Evolutionary conservation across 768 basidiomycete genomes (phyloP).

Genomic region (Pulveroboletus sp.): DNA sequence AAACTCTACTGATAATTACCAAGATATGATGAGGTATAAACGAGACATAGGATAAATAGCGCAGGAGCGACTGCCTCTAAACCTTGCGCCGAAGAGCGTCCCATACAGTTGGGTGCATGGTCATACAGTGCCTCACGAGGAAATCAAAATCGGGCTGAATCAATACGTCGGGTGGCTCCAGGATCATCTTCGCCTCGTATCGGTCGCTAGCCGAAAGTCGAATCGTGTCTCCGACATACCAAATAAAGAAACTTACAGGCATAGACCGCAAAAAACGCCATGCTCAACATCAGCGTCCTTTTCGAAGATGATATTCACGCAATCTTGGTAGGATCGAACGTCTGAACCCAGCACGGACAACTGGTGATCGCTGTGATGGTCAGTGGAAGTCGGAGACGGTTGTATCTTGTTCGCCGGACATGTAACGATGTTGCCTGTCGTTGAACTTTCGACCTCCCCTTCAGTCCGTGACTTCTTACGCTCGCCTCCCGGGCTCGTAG

Average conservation of each 20-base stretch:
- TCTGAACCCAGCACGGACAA: conserved; percentile 2
- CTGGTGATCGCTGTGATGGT: neutral
- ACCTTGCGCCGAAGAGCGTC: conserved; percentile 31
- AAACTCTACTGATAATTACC: conserved; percentile 13
- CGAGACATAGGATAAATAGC: conserved; percentile 8
- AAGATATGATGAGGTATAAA: conserved; percentile 10
- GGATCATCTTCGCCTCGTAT: conserved; percentile 22
- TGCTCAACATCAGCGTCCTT: conserved; percentile 27
- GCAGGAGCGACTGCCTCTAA: neutral
- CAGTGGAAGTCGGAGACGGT: neutral
- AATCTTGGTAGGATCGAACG: conserved; percentile 39
- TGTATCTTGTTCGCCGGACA: neutral
- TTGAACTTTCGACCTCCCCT: neutral
- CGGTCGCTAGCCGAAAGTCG: conserved; percentile 20
- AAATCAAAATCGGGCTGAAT: conserved; percentile 33
- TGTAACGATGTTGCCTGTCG: neutral
- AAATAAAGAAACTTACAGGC: conserved; percentile 40
- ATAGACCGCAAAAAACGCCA: conserved; percentile 42
- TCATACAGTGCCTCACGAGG: conserved; percentile 45
- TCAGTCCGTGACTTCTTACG: conserved; percentile 21
- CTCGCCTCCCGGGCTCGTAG: conserved; percentile 6
- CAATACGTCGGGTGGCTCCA: conserved; percentile 28
- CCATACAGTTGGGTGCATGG: conserved; percentile 49
- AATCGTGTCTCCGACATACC: neutral
- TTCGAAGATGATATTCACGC: conserved; percentile 37